These are phyloP conservation scores for Capsicum rhomboideum DNA, from an alignment of 257 asterid genomes.

Conservation along the genomic window DNA sequence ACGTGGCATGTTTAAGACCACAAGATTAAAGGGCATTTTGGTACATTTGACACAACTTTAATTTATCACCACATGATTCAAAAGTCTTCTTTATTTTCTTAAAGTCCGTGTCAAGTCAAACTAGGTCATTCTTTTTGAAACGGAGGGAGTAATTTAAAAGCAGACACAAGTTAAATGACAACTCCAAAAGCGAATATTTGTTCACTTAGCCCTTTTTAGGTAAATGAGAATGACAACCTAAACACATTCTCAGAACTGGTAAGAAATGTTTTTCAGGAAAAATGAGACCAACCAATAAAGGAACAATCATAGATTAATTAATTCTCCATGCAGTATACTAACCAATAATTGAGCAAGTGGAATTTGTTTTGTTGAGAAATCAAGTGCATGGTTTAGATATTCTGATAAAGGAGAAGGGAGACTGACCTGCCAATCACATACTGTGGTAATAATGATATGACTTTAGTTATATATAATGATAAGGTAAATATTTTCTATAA, in stretches of 20 bases:
- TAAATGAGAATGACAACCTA: background rate
- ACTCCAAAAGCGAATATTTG: background rate
- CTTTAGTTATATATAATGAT: background rate
- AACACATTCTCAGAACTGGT: background rate
- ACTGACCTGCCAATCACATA: conserved; percentile 27
- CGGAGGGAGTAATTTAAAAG: too few species aligned
- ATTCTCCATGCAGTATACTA: background rate
- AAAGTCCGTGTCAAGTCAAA: too few species aligned
- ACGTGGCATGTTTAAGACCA: too few species aligned
- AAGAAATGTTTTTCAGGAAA: background rate
- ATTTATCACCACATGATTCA: too few species aligned
- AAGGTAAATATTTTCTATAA: background rate
- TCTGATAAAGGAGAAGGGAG: conserved; percentile 6
- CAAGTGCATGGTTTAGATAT: background rate
- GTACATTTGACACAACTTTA: too few species aligned
- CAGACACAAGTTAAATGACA: too few species aligned
- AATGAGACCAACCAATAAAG: background rate
- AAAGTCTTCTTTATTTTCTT: too few species aligned
- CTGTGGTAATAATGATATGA: conserved; percentile 3
- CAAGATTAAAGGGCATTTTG: too few species aligned
- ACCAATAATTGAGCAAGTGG: background rate
- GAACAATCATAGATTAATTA: background rate
- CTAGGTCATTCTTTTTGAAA: too few species aligned
- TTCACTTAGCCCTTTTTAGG: background rate
- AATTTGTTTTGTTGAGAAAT: background rate